Evolutionary conservation across 2,329 filamentous ascomycete species (phyloP), one percentile per base, ranked within the genome.

Genomic region (Cylindrodendrum hubeiense): DNA sequence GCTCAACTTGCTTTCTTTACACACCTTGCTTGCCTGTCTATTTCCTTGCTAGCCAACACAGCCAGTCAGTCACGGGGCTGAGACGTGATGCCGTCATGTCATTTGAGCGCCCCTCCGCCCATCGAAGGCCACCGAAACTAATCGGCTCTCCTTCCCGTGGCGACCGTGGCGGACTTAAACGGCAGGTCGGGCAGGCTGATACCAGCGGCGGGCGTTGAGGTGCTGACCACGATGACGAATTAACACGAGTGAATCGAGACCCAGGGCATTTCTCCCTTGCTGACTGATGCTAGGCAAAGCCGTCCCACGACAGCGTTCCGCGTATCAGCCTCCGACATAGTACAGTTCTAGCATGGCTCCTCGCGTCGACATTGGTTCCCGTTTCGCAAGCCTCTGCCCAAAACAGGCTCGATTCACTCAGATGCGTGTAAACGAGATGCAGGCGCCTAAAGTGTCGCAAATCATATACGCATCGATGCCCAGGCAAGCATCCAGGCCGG

Each of bases 41-140:
- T 9, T 30, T 50, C n/a, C 55, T 41, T 26, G 34, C 28, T 26
- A n/a, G 22, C 33, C 30, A 34, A 17, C 51, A 17, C 39, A 21
- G 17, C 33, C 13, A 30, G 12, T 24, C 21, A 21, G 19, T 26
- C 33, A 54, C 37, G 53, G 53, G 43, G 52, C 52, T 44, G 60
- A 41, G 43, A 53, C 12, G 52, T 52, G 52, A 53, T 63, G 47
- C 49, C 22, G 50, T 22, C 41, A 60, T 53, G 33, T 51, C 43
- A 61, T 54, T 43, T 51, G 47, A 50, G 24, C 51, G 34, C 51
- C n/a, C n/a, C 51, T 62, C 26, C 52, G 26, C 34, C 46, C 49
- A 26, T 58, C 62, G 65, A 67, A 62, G 8, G 26, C 51, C 34
- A 49, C 56, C 60, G 60, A 66, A 63, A 28, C 41, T 41, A 34